A percentile compares a stretch with the other conserved stretches of the same genome.
Conservation (phyloP, 805 yeast species). For the Candida chilensis region DNA sequence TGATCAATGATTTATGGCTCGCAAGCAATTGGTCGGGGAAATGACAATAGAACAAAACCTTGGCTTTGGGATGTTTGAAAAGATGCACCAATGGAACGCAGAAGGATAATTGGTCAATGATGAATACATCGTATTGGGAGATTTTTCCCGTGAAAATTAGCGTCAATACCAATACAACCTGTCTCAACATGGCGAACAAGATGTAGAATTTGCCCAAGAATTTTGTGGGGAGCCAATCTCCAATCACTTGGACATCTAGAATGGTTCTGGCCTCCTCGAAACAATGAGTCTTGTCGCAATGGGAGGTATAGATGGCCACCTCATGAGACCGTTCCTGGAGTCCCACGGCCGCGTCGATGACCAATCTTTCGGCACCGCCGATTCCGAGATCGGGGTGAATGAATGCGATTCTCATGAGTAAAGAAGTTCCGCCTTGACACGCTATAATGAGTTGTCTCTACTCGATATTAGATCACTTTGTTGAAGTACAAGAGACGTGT, state of each 20-base stretch:
- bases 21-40: constrained; percentile 88
- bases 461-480: too few relatives aligned
- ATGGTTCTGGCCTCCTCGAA: constrained; percentile 74
- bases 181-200: constrained; percentile 77
- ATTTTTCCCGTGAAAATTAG: constrained; percentile 41
- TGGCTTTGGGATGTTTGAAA: constrained; percentile 28
- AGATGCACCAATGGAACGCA: constrained; percentile 64
- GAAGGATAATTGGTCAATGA: constrained; percentile 84
- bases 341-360: constrained; percentile 92
- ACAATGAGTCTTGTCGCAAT: constrained; percentile 80
- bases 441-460: neutral
- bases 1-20: constrained; percentile 40
- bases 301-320: constrained; percentile 75
- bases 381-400: constrained; percentile 95
- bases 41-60: constrained; percentile 84
- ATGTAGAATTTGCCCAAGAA: constrained; percentile 64
- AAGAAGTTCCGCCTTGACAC: too few relatives aligned
- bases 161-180: constrained; percentile 48
- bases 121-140: constrained; percentile 52
- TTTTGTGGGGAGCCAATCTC: constrained; percentile 76
- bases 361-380: constrained; percentile 96
- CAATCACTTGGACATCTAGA: constrained; percentile 61
- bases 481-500: too few relatives aligned
- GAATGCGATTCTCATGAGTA: constrained; percentile 66
- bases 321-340: constrained; percentile 58